Conservation (phyloP, 106 monocot species). For the Allium sativum region DNA sequence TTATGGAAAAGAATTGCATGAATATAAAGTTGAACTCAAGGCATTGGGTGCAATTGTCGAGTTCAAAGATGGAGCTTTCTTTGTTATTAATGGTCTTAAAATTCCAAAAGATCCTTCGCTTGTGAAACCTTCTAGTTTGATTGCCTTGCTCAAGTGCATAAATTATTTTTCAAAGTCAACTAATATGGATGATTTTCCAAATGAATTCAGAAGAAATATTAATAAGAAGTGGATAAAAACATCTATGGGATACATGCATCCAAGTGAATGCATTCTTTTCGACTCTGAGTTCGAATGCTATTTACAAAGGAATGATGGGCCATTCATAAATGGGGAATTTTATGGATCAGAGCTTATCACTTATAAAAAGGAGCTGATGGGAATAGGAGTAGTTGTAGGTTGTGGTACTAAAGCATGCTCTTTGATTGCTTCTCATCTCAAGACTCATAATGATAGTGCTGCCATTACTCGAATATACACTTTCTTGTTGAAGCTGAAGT, state of each 20-base stretch:
- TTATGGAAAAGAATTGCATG: constrained; percentile 22
- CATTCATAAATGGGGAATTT: constrained; percentile 5
- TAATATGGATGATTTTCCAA: constrained; percentile 1
- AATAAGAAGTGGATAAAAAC: constrained; percentile 39
- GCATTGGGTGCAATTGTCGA: constrained; percentile 16
- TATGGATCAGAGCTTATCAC: constrained; percentile 3
- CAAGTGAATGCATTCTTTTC: constrained; percentile 1
- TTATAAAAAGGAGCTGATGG: background rate
- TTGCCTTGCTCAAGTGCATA: constrained; percentile 36
- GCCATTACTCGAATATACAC: constrained; percentile 3
- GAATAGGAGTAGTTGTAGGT: background rate
- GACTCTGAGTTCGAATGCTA: background rate
- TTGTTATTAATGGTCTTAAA: constrained; percentile 21
- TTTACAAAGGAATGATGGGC: constrained; percentile 7
- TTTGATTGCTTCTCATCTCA: constrained; percentile 4
- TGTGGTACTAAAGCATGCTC: background rate
- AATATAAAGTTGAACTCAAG: constrained; percentile 38
- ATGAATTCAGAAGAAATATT: constrained; percentile 12
- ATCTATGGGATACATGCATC: constrained; percentile 9
- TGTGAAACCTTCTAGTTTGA: constrained; percentile 9
- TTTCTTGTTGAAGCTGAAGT: constrained; percentile 1
- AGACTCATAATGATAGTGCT: background rate
- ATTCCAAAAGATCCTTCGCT: constrained; percentile 21
- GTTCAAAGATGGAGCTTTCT: constrained; percentile 22
- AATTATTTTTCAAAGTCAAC: constrained; percentile 1